Evolutionary conservation across 768 basidiomycete species (phyloP).

Genomic region (Naematelia aurantialba): DNA sequence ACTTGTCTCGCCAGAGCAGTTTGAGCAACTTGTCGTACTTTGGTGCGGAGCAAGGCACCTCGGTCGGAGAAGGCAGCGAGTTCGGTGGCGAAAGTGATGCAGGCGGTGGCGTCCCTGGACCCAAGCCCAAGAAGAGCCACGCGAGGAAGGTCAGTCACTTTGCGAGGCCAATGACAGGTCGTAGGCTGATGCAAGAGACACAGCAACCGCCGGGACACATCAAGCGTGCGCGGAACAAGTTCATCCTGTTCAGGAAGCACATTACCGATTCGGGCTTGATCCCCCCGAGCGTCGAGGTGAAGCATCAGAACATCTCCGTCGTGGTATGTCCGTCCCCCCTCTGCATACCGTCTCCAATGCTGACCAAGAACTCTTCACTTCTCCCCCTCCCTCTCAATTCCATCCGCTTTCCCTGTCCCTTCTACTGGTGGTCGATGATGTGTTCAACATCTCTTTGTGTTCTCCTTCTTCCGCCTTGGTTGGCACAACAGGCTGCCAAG

Average conservation of each 20-base stretch:
- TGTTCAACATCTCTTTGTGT: neutral
- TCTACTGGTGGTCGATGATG: too few species aligned
- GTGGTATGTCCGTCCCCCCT: constrained; percentile 32
- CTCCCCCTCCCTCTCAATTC: neutral
- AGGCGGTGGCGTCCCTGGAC: constrained; percentile 21
- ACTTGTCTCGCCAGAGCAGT: neutral
- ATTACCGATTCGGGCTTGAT: constrained; percentile 50
- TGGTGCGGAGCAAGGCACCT: neutral
- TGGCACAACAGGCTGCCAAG: constrained; percentile 49
- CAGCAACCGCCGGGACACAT: constrained; percentile 50
- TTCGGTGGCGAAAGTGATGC: constrained; percentile 2
- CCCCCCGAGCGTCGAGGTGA: constrained; percentile 47
- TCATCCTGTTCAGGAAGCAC: constrained; percentile 51
- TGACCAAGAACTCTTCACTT: neutral
- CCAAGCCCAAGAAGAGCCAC: constrained; percentile 47
- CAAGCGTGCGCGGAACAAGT: constrained; percentile 50
- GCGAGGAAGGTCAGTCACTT: constrained; percentile 39
- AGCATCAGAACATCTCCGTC: constrained; percentile 51
- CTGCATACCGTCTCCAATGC: neutral
- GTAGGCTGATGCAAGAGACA: neutral
- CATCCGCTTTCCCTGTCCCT: neutral
- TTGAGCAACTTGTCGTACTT: neutral
- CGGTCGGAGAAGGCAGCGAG: neutral
- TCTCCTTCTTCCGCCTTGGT: neutral
- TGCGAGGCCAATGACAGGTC: neutral